Conservation (phyloP, 768 basidiomycete species). For the Filobasidium wieringae region DNA sequence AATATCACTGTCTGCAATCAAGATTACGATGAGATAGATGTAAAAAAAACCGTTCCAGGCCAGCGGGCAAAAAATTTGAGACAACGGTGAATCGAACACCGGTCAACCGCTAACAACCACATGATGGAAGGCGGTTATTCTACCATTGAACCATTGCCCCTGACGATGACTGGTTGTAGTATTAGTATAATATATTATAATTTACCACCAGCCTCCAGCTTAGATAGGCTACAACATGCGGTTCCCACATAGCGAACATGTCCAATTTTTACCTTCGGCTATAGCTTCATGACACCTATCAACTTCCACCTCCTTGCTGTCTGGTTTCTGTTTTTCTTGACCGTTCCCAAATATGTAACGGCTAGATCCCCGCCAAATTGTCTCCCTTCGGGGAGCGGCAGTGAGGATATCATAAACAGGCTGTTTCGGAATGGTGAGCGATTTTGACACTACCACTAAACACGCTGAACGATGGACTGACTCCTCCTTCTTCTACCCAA, state of each 20-base stretch:
- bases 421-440: slow-evolving; percentile 8
- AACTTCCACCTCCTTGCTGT: neutral
- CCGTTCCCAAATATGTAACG: neutral
- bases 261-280: too few species aligned
- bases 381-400: neutral
- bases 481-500: neutral
- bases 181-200: neutral
- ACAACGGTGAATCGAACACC: neutral
- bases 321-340: neutral
- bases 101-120: neutral
- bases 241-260: neutral
- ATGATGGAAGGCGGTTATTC: neutral
- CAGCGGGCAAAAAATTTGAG: neutral
- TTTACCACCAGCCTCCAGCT: neutral
- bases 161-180: too few species aligned
- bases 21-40: too few species aligned
- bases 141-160: neutral
- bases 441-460: neutral
- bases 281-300: too few species aligned
- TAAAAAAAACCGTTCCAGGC: too few species aligned
- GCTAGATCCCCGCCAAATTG: neutral
- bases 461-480: neutral
- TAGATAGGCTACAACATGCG: neutral
- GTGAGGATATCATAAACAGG: slow-evolving; percentile 3
- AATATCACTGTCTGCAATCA: too few species aligned